Conservation (phyloP, 306 rosid genomes). For the Dalbergia cultrata region DNA sequence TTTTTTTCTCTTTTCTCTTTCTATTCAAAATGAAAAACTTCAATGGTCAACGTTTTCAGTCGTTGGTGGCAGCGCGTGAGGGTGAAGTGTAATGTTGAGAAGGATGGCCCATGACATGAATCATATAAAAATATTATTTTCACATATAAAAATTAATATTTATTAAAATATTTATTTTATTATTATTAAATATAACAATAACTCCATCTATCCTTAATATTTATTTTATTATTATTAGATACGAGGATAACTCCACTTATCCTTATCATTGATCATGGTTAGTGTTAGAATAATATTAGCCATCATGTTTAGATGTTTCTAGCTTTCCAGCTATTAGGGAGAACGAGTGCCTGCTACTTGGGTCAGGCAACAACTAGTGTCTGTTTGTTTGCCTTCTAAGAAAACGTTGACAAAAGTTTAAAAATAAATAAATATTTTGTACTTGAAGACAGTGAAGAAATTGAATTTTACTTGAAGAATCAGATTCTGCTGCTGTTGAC, state of each 20-base stretch:
- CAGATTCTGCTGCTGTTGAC: slow-evolving; percentile 17
- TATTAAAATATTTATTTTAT: too few species aligned
- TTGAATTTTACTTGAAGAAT: neutral
- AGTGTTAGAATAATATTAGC: too few species aligned
- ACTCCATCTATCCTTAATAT: too few species aligned
- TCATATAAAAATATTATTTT: too few species aligned
- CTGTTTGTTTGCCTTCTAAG: slow-evolving; percentile 14
- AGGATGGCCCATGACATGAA: neutral
- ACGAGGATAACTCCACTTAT: too few species aligned
- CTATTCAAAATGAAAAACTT: neutral
- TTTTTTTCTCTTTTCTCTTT: too few species aligned
- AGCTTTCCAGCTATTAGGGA: slow-evolving; percentile 18
- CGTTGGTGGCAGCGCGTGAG: slow-evolving; percentile 31
- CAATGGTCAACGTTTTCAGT: slow-evolving; percentile 22
- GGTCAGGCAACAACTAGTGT: slow-evolving; percentile 1
- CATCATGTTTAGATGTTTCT: slow-evolving; percentile 30
- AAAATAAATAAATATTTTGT: neutral
- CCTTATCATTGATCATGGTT: too few species aligned
- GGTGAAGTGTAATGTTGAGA: neutral
- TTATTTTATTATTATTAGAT: too few species aligned
- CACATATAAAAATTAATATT: too few species aligned
- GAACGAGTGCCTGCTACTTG: neutral
- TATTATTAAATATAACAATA: too few species aligned
- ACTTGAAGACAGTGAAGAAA: neutral
- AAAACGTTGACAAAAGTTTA: neutral